These are phyloP conservation scores for Crucihimalaya himalaica DNA, from an alignment of 345 rosid species.

Conservation along the genomic window DNA sequence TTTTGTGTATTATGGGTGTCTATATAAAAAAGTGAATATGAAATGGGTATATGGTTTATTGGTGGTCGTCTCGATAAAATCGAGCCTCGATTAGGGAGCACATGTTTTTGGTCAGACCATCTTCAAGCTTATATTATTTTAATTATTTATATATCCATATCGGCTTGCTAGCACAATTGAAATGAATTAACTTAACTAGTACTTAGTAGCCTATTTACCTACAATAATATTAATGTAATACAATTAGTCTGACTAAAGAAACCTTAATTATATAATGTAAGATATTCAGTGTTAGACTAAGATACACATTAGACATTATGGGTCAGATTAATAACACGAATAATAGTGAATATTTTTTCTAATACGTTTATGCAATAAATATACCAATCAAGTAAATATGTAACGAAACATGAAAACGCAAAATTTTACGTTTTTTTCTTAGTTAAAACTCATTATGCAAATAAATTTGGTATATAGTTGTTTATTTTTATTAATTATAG, in stretches of 20 bases:
- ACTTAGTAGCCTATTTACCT: neutral
- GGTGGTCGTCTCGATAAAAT: conserved; percentile 34
- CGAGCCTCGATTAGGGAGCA: conserved; percentile 24
- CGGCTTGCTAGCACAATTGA: neutral
- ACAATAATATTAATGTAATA: neutral
- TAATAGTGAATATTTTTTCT: too few relatives aligned
- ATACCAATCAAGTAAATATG: too few relatives aligned
- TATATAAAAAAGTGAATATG: conserved; percentile 10
- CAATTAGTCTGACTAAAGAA: conserved; percentile 8
- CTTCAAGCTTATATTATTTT: neutral
- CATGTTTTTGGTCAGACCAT: conserved; percentile 33
- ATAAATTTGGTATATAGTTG: too few relatives aligned
- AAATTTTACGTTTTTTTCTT: too few relatives aligned
- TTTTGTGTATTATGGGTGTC: neutral
- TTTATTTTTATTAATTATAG: neutral
- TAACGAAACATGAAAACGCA: too few relatives aligned
- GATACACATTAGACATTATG: too few relatives aligned
- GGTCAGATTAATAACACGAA: too few relatives aligned
- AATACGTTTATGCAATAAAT: too few relatives aligned
- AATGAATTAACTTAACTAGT: neutral
- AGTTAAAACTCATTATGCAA: too few relatives aligned
- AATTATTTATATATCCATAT: neutral
- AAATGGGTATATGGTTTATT: conserved; percentile 14
- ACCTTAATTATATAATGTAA: neutral
- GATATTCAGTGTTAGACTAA: too few relatives aligned